Evolutionary conservation across 371 early-diverging fungal species (phyloP).

Genomic region (Mortierella sp.): DNA sequence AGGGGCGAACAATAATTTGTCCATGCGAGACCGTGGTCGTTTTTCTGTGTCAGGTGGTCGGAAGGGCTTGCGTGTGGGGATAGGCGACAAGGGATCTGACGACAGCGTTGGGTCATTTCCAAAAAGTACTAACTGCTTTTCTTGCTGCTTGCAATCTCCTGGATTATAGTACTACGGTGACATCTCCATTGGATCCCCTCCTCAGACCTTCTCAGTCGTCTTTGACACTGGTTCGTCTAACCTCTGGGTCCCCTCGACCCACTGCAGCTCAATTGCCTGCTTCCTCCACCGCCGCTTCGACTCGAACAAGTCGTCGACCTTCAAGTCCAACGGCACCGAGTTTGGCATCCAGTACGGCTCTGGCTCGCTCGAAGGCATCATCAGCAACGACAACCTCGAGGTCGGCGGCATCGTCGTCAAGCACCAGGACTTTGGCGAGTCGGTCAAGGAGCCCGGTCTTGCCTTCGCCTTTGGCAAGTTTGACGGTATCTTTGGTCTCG

Average conservation of each 20-base stretch:
- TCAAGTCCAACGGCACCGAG: slow-evolving; percentile 89
- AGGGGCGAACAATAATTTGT: not conserved
- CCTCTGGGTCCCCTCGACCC: slow-evolving; percentile 96
- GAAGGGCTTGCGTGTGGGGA: slow-evolving; percentile 1
- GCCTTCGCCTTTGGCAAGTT: slow-evolving; percentile 90
- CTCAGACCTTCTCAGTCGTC: slow-evolving; percentile 93
- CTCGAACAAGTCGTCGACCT: slow-evolving; percentile 77
- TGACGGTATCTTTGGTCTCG: slow-evolving; percentile 95
- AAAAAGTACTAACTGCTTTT: not conserved
- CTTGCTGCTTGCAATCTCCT: too few species aligned
- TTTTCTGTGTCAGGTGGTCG: slow-evolving; percentile 2
- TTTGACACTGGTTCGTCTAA: slow-evolving; percentile 97
- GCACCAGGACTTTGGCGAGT: slow-evolving; percentile 90
- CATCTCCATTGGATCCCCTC: slow-evolving; percentile 86
- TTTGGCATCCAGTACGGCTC: slow-evolving; percentile 94
- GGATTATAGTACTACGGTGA: slow-evolving; percentile 88
- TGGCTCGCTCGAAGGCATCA: slow-evolving; percentile 93
- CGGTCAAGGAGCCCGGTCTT: slow-evolving; percentile 92
- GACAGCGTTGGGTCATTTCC: slow-evolving; percentile 5
- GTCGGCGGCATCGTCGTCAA: slow-evolving; percentile 80
- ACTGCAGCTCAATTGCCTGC: slow-evolving; percentile 95
- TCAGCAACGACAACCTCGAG: slow-evolving; percentile 84
- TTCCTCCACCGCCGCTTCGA: slow-evolving; percentile 92
- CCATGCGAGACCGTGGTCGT: not conserved
- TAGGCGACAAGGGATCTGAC: slow-evolving; percentile 3